These are phyloP conservation scores for Podila horticola DNA, from an alignment of 192 early-diverging fungal species.

Conservation along the genomic window DNA sequence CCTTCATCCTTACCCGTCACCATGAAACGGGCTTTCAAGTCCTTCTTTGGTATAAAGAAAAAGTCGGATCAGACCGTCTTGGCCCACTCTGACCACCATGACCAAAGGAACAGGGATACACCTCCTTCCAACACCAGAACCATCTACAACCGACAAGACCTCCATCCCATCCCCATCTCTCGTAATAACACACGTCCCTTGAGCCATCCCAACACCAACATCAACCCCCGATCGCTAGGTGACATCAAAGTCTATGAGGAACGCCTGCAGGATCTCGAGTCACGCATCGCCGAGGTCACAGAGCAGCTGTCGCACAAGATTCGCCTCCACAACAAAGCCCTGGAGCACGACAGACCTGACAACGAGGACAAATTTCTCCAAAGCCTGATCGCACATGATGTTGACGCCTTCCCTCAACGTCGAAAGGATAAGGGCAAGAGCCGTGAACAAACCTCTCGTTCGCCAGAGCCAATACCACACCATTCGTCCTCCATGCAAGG, in stretches of 20 bases:
- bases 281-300: not conserved
- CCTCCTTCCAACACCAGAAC: not conserved
- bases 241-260: not conserved
- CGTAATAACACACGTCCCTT: not conserved
- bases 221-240: not conserved
- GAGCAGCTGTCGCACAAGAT: not conserved
- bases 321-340: not conserved
- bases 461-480: not conserved
- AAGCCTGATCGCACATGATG: not conserved
- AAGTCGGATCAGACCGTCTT: not conserved
- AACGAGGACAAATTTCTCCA: not conserved
- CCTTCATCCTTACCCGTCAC: not conserved
- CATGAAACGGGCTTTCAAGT: slow-evolving; percentile 20
- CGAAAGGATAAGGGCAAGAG: not conserved
- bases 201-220: not conserved
- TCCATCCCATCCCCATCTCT: not conserved
- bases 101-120: not conserved
- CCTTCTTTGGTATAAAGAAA: slow-evolving; percentile 23
- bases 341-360: not conserved
- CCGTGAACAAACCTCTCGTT: not conserved
- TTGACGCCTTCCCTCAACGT: not conserved
- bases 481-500: not conserved
- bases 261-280: not conserved
- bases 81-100: not conserved
- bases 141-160: not conserved